Conservation (phyloP, 1,284 basidiomycete species). For the Marasmius oreades region DNA sequence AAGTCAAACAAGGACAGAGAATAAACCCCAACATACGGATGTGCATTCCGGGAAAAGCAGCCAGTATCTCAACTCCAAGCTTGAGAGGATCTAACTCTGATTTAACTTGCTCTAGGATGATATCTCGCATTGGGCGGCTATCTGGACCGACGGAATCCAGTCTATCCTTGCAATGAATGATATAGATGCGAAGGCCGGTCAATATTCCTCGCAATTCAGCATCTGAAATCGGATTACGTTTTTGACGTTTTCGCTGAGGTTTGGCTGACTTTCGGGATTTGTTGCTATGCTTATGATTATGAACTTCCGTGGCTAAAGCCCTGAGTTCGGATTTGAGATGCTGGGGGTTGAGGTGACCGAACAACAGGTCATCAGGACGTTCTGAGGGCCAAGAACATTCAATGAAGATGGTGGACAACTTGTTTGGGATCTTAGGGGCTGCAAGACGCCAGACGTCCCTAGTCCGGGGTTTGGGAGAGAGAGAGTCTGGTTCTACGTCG, state of each 20-base stretch:
- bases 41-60: slow-evolving; percentile 68
- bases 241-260: slow-evolving; percentile 14
- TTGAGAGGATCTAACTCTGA: slow-evolving; percentile 48
- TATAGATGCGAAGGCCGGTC: slow-evolving; percentile 57
- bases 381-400: slow-evolving; percentile 80
- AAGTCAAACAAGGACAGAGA: neutral
- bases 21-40: slow-evolving; percentile 49
- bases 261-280: neutral
- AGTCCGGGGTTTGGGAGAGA: slow-evolving; percentile 55
- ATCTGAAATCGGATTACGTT: slow-evolving; percentile 19
- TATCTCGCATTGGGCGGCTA: slow-evolving; percentile 45
- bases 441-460: slow-evolving; percentile 68
- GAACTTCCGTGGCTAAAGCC: slow-evolving; percentile 13
- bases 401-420: slow-evolving; percentile 69
- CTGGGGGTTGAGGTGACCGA: slow-evolving; percentile 74
- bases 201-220: slow-evolving; percentile 50
- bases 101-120: slow-evolving; percentile 63
- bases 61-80: slow-evolving; percentile 61
- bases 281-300: neutral
- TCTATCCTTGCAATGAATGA: slow-evolving; percentile 82
- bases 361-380: slow-evolving; percentile 56
- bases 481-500: slow-evolving; percentile 75
- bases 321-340: slow-evolving; percentile 41
- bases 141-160: slow-evolving; percentile 28
- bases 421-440: slow-evolving; percentile 62